These are phyloP conservation scores for Euphorbia lathyris DNA, from an alignment of 345 rosid genomes.

Conservation along the genomic window DNA sequence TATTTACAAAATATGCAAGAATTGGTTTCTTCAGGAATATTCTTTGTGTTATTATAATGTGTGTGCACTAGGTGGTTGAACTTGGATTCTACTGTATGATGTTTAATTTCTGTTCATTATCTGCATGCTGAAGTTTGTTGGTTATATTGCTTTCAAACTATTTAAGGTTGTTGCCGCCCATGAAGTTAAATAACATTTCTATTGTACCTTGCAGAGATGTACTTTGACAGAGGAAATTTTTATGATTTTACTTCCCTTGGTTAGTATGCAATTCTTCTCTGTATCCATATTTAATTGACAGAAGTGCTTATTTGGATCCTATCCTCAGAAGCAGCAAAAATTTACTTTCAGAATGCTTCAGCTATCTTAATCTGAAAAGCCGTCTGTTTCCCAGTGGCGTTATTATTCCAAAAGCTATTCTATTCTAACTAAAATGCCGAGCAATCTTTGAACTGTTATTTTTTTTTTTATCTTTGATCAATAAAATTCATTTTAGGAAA, in stretches of 20 bases:
- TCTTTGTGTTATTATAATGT: no score
- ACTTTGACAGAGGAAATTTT: constrained; percentile 89
- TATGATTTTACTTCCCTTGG: constrained; percentile 97
- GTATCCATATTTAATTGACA: not conserved
- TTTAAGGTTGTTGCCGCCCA: not conserved
- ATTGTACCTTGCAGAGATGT: constrained; percentile 68
- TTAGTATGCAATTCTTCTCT: constrained; percentile 30
- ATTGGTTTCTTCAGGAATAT: not conserved
- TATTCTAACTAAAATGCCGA: not conserved
- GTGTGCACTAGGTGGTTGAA: not conserved
- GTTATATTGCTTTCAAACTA: constrained; percentile 10
- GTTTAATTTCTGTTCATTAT: not conserved
- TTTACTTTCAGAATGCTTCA: not conserved
- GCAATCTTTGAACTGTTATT: not conserved
- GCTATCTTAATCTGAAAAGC: not conserved
- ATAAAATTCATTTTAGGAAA: not conserved
- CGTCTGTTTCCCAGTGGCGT: not conserved
- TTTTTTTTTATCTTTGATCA: not conserved
- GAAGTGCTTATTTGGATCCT: not conserved
- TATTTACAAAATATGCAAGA: not conserved
- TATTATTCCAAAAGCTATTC: constrained; percentile 1
- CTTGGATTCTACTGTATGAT: not conserved
- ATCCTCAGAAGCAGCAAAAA: not conserved
- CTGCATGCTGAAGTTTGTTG: not conserved
- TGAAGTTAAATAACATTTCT: constrained; percentile 9